Percentiles rank a stretch among this genome's conserved stretches.
phyloP scores from a whole-genome alignment of 805 yeast species.

The Tetrapisispora phaffii region DNA sequence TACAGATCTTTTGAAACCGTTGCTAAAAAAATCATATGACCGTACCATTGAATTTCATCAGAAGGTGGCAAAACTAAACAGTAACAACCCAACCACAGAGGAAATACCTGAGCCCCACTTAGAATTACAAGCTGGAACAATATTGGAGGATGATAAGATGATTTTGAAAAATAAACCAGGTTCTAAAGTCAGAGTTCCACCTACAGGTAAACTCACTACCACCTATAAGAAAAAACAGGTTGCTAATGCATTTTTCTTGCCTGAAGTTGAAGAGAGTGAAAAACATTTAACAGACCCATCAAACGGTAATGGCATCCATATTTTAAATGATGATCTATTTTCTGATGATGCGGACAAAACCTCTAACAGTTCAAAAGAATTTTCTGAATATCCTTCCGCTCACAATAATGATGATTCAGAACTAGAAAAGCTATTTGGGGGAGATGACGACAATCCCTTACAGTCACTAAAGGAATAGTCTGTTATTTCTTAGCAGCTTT shows the following conservation, averaged over 20 bases:
- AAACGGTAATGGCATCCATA: background rate
- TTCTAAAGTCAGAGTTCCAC: conserved; percentile 73
- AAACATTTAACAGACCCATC: conserved; percentile 2
- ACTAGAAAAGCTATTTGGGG: background rate
- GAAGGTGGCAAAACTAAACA: conserved; percentile 18
- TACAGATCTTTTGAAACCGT: conserved; percentile 48
- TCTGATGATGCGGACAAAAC: background rate
- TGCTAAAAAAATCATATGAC: conserved; percentile 35
- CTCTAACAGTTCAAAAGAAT: background rate
- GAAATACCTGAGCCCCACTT: conserved; percentile 6
- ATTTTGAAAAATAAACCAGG: conserved; percentile 65
- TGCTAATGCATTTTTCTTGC: conserved; percentile 44
- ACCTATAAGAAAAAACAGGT: conserved; percentile 60
- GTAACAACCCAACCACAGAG: conserved; percentile 28
- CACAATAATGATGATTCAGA: background rate
- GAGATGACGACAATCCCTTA: background rate
- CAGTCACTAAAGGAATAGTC: background rate
- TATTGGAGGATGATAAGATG: conserved; percentile 76
- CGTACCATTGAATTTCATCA: conserved; percentile 36
- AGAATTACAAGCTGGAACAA: conserved; percentile 30
- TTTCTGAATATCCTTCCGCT: background rate
- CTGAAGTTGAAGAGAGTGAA: conserved; percentile 23
- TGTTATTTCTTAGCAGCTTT: too few species aligned
- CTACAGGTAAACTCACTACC: conserved; percentile 73
- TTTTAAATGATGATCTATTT: background rate